Base-by-base conservation (phyloP, 805 yeast genomes). In the Dipodascus geniculatus region DNA sequence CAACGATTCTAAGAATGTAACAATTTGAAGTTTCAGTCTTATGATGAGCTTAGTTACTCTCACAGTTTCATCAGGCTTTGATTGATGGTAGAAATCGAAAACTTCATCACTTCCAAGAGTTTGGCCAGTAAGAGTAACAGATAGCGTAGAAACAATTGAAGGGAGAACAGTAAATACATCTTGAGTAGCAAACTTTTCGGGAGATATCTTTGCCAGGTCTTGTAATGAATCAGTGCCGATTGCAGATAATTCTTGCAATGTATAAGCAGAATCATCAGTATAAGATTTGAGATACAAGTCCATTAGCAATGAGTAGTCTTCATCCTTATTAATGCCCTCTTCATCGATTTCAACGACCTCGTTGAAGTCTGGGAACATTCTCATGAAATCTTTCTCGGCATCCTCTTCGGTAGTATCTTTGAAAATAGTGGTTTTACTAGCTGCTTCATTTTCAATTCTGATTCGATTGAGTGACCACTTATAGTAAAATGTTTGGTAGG, bases 351-450 rank as follows among this genome's bases (percentile, higher is more conserved):
- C 49, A 14, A 47, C 49, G 8, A 23, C 76, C 8, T 84, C 86
- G 50, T 86, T 95, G 58, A 80, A 87, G 64, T 88, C 96, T 0
- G 97, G 97, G 75, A 91, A 91, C 69, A 90, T 65, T n/a, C 63
- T 63, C 60, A 71, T 77, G 70, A 90, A 88, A 53, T 90, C 97
- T n/a, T 76, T 80, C 58, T 88, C 96, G 54, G 85, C 88, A 17
- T 74, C 76, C 1, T 79, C 78, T 1, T 80, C 78, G 57, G 83
- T 88, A 23, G 75, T 68, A 61, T 77, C 84, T 63, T 77, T 84
- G 69, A 79, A 90, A 42, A 87, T 71, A 17, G 83, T 80, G 0
- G 80, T 78, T 47, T 80, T 77, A 52, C 77, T 77, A 2, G 79
- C 77, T 2, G 79, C 77, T 17, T 74, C 81, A 44, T 77, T 78